A percentile compares a stretch with the other conserved stretches of the same genome.
Conservation (phyloP, 768 basidiomycete genomes). For the Stropharia rugosoannulata region DNA sequence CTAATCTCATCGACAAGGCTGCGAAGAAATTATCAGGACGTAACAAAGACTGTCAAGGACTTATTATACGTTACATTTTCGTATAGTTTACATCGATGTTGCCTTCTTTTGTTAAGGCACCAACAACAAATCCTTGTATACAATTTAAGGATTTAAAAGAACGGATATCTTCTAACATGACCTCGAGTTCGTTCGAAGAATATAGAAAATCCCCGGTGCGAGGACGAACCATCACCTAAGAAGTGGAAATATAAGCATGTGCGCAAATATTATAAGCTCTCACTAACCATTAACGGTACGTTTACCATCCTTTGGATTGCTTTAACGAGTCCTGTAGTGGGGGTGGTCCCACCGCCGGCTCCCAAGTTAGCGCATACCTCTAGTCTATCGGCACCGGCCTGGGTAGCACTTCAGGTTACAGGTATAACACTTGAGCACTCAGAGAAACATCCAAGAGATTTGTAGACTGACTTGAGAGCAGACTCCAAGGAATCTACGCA, state of each 20-base stretch:
- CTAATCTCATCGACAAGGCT: slow-evolving; percentile 59
- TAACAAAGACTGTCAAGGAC: background rate
- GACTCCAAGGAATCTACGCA: slow-evolving; percentile 80
- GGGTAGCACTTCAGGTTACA: slow-evolving; percentile 60
- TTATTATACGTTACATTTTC: slow-evolving; percentile 42
- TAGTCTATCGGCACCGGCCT: slow-evolving; percentile 73
- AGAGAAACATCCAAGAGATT: background rate
- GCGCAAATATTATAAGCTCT: background rate
- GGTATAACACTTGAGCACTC: background rate
- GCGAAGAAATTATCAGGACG: background rate
- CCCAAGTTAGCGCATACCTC: slow-evolving; percentile 73
- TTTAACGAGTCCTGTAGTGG: slow-evolving; percentile 71
- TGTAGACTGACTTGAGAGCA: slow-evolving; percentile 53
- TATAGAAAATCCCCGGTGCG: slow-evolving; percentile 81
- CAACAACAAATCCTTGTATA: slow-evolving; percentile 68
- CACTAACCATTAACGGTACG: slow-evolving; percentile 64
- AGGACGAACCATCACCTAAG: slow-evolving; percentile 78
- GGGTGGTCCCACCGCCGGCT: slow-evolving; percentile 80
- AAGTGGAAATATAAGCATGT: slow-evolving; percentile 1
- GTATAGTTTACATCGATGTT: slow-evolving; percentile 58
- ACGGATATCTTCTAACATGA: slow-evolving; percentile 75
- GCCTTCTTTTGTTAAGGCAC: slow-evolving; percentile 56
- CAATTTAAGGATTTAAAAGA: slow-evolving; percentile 51
- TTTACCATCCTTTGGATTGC: slow-evolving; percentile 48
- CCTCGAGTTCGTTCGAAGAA: slow-evolving; percentile 57